A percentile compares a stretch with the other conserved stretches of the same genome.
Evolutionary conservation across 176 grass and related monocot species (phyloP).

Genomic region (Phyllostachys edulis): DNA sequence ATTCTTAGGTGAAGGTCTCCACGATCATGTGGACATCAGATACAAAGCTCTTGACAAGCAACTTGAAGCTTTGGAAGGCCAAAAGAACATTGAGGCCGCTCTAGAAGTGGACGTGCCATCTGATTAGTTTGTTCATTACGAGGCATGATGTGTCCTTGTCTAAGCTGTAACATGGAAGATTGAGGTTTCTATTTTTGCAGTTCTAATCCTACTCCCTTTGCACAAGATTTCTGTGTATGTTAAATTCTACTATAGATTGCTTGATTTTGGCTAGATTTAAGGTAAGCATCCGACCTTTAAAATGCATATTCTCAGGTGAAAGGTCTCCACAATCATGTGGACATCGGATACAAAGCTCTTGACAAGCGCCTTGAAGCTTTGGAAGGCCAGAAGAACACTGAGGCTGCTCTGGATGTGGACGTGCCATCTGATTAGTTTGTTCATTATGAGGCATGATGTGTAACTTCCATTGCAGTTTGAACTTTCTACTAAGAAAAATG

Average conservation of each 20-base stretch:
- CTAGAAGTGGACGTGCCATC: slow-evolving; percentile 27
- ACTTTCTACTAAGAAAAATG: no score
- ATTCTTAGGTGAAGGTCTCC: slow-evolving; percentile 51
- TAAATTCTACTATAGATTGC: not conserved
- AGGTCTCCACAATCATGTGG: slow-evolving; percentile 42
- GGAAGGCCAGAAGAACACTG: slow-evolving; percentile 52
- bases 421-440: slow-evolving; percentile 46
- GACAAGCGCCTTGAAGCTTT: slow-evolving; percentile 56
- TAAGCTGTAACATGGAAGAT: not conserved
- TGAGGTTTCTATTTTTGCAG: not conserved
- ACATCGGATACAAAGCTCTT: slow-evolving; percentile 54
- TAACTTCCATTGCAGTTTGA: no score
- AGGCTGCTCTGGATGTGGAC: slow-evolving; percentile 24
- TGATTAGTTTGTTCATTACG: slow-evolving; percentile 39
- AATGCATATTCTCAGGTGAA: slow-evolving; percentile 51
- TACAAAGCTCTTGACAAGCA: slow-evolving; percentile 61
- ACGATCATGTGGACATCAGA: slow-evolving; percentile 45
- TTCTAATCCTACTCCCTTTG: not conserved
- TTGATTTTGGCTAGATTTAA: not conserved
- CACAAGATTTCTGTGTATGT: not conserved
- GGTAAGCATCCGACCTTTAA: not conserved
- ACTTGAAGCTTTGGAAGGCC: slow-evolving; percentile 60
- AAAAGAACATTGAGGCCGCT: slow-evolving; percentile 32
- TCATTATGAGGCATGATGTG: not conserved
- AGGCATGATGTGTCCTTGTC: not conserved